phyloP scores from a whole-genome alignment of 2,329 filamentous ascomycete species.

The Arthrobotrys sinensis region DNA sequence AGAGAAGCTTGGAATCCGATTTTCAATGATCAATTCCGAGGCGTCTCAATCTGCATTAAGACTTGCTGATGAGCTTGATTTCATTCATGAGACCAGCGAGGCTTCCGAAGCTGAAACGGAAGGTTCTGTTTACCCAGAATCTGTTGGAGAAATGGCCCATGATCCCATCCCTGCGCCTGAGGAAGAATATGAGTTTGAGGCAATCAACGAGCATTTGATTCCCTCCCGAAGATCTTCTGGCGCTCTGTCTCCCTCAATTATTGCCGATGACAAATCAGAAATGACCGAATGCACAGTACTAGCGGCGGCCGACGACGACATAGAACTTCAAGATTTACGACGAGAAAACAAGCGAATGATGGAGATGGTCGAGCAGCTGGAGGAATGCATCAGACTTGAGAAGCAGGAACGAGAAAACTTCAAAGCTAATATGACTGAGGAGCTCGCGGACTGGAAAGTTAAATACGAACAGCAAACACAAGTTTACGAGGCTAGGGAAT shows the following conservation, averaged over 20 bases:
- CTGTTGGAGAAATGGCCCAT: conserved; percentile 41
- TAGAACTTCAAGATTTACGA: conserved; percentile 50
- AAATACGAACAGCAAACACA: conserved; percentile 46
- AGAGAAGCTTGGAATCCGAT: conserved; percentile 75
- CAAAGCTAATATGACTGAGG: conserved; percentile 40
- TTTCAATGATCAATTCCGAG: conserved; percentile 77
- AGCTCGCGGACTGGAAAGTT: conserved; percentile 53
- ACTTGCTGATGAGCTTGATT: conserved; percentile 90
- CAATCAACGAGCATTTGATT: conserved; percentile 46
- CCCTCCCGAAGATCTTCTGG: conserved; percentile 54
- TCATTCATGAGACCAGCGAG: conserved; percentile 77
- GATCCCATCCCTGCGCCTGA: conserved; percentile 32
- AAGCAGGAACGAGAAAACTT: conserved; percentile 58
- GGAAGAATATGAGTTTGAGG: conserved; percentile 48
- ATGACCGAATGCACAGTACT: conserved; percentile 68
- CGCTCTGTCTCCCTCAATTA: conserved; percentile 42
- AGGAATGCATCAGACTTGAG: conserved; percentile 58
- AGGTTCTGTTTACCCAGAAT: conserved; percentile 57
- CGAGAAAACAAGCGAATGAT: conserved; percentile 58
- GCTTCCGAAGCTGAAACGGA: conserved; percentile 59
- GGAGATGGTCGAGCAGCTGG: conserved; percentile 57
- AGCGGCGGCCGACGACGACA: conserved; percentile 58
- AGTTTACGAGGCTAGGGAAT: conserved; percentile 47
- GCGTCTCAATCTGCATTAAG: conserved; percentile 77
- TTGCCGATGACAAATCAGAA: conserved; percentile 79